Base-by-base conservation (phyloP, 345 rosid genomes). In the Reutealis trisperma region DNA sequence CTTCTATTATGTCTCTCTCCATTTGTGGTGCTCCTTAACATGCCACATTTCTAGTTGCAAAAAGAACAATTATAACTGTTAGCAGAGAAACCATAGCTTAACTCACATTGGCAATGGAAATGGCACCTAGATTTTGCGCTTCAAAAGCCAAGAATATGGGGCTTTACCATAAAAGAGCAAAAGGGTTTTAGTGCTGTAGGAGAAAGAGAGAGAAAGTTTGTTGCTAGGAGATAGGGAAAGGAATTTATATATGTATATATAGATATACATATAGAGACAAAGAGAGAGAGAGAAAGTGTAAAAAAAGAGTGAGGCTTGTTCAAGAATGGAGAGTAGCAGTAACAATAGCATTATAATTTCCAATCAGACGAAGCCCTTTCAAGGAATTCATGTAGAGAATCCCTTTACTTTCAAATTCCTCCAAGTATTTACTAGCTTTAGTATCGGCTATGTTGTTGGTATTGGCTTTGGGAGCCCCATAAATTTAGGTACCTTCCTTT, bases 381-480 rank as follows among this genome's bases (percentile, higher is more conserved):
- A 67, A 71, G 90, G 91, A 67, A 80, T 91, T 72, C 77, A 79
- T 78, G 3, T 92, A 5, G 92, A 89, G 86, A 96, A 91, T 82
- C 97, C 97, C 22, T 91, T 96, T 83, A 78, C 97, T 87, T 91
- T 92, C 74, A 96, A 93, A 84, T 93, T 87, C 73, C 83, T 84
- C 86, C 99, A 92, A 87, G 95, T 92, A 75, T 96, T 93, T 78
- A 96, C 98, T 0, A 97, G 98, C 70, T 92, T 96, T 76, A 98
- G 99, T 76, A 54, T 96, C 21, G 99, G 99, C 69, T 94, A 98
- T 49, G 99, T 97, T 45, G 78, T 91, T 80, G 99, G 97, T 72
- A 92, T 96, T 64, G 99, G 99, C 51, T 87, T 84, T 75, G 98
- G 97, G 12, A 81, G 88, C 3, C 98, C 97, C 49, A 76, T 91